A percentile compares a stretch with the other conserved stretches of the same genome.
phyloP scores from a whole-genome alignment of 2,329 filamentous ascomycete genomes.

The Chrysosporium keratinophilum region DNA sequence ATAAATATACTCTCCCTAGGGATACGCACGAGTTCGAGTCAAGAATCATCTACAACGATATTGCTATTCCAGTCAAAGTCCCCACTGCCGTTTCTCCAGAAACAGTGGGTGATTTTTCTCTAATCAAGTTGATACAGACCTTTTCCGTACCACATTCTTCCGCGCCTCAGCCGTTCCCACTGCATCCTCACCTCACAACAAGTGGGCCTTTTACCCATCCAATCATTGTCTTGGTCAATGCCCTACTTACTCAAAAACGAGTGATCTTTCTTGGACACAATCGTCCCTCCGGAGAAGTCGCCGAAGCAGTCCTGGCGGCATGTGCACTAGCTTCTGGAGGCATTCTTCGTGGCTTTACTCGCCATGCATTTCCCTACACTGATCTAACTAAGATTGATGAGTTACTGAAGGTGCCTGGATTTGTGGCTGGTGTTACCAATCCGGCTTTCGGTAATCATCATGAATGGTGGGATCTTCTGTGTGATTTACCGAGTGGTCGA shows the following conservation, averaged over 20 bases:
- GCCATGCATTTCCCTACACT: constrained; percentile 95
- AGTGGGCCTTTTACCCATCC: constrained; percentile 84
- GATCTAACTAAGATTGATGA: constrained; percentile 97
- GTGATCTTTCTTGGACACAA: constrained; percentile 95
- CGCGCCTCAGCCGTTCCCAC: constrained; percentile 68
- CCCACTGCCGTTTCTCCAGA: constrained; percentile 88
- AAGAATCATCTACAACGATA: constrained; percentile 88
- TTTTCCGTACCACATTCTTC: constrained; percentile 78
- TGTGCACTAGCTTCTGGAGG: constrained; percentile 90
- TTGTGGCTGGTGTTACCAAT: constrained; percentile 96
- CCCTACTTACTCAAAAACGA: constrained; percentile 88
- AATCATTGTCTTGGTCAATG: constrained; percentile 88
- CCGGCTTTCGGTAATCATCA: constrained; percentile 89
- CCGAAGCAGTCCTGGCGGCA: constrained; percentile 94
- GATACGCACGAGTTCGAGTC: constrained; percentile 98
- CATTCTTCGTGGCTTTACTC: constrained; percentile 82
- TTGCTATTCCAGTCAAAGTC: constrained; percentile 93
- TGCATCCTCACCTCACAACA: constrained; percentile 88
- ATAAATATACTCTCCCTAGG: constrained; percentile 66
- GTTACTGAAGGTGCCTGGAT: constrained; percentile 86
- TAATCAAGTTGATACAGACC: constrained; percentile 93
- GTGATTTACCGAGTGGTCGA: constrained; percentile 79
- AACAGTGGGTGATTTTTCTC: constrained; percentile 92
- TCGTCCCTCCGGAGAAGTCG: constrained; percentile 87
- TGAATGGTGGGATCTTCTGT: constrained; percentile 97